Evolutionary conservation across 73 alveolate genomes (phyloP), one percentile per base, ranked within the genome.

Genomic region (Paramecium caudatum): DNA sequence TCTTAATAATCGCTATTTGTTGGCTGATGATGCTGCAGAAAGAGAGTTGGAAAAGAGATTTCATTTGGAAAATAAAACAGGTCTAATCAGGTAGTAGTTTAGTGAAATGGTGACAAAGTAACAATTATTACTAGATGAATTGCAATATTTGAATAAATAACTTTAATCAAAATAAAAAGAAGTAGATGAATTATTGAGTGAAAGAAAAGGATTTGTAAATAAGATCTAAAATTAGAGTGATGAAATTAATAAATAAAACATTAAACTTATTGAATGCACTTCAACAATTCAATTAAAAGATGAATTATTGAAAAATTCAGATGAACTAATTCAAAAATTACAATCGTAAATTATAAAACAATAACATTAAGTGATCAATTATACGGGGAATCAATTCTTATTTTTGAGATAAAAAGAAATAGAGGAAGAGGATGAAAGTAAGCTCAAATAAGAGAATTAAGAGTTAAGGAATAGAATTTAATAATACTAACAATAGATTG

Each of bases 11-110:
- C 23, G 80, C 23, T 55, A 55, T 27, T 55, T 55, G n/a, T 32
- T 65, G 49, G 83, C 83, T 10, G 83, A 65, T 65, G 83, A 65
- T 30, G 83, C 83, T 32, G 83, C 83, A n/a, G 83, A 65, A 13
- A 36, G 50, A 36, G 83, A 65, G 7, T 36, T 65, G 0, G 50
- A 65, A 30, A 65, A 65, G 34, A 30, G 83, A 65, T 65, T 30
- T 65, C 13, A 43, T 32, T 32, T 65, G 8, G 47, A 65, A 36
- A 65, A 65, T 9, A 30, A 65, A 12, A 65, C 83, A 30, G 50
- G 49, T 10, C 34, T n/a, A 65, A 65, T 65, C 9, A 30, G 49
- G 34, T 30, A 30, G n/a, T 13, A 65, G 15, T 65, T 65, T 33
- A 65, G 49, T 65, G 83, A 65, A 33, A 16, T 65, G 9, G 30